Evolutionary conservation across 2,329 filamentous ascomycete genomes (phyloP), one percentile per base, ranked within the genome.

Genomic region (Phialophora verrucosa): DNA sequence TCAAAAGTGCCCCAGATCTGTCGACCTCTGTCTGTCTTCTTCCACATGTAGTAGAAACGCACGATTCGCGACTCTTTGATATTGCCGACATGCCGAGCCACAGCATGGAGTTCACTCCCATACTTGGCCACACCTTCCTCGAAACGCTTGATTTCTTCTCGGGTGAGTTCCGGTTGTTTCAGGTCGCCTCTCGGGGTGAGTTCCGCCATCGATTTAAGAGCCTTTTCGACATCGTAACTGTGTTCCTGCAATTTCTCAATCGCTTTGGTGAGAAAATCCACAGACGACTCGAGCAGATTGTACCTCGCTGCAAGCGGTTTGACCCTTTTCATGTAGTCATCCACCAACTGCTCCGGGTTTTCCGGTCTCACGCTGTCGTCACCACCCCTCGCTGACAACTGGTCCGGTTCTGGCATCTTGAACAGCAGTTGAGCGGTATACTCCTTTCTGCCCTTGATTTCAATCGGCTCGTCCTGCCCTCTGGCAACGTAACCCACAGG

Each of bases 11-110:
- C 92, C 93, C 95, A 97, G 25, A 99, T 88, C 73, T 95, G 88
- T 75, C 87, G 89, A 49, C 95, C 95, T 65, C 90, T 88, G 1
- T 90, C 85, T 0, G 92, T 92, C 79, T 98, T 98, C 81, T 99
- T 99, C 95, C 95, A 99, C 71, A 91, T 91, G 77, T 99, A 99
- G 79, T 98, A 99, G 76, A 91, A 96, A 3, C 95, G 91, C 29
- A 96, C 92, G 68, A 97, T 90, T 65, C 92, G 87, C 59, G 90
- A 88, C 68, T 93, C 88, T 49, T 87, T 88, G 72, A 95, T 87
- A 0, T 90, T 91, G n/a, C 80, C 79, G 74, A 97, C 91, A 76
- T 97, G 91, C 72, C 91, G 89, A 70, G 89, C 92, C 66, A 98
- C 90, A 55, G 86, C 85, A 71, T 92, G 87, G 73, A 96, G 88